Evolutionary conservation across 2,329 filamentous ascomycete species (phyloP).

Genomic region (Ophidiomyces ophidiicola): DNA sequence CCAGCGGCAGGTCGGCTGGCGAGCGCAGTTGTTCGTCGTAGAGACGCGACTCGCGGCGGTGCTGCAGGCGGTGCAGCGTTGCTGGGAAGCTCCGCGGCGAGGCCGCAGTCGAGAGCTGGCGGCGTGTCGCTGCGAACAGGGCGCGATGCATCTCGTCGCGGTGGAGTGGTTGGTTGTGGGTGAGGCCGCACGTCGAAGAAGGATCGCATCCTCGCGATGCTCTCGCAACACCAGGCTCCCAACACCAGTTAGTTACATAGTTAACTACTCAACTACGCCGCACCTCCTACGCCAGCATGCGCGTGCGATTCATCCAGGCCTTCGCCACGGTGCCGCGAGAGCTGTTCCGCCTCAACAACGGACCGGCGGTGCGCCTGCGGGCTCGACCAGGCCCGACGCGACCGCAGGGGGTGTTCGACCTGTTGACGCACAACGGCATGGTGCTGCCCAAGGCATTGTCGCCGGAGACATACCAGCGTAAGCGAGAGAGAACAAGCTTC

Average conservation of each 20-base stretch:
- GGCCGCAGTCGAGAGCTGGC: too few species aligned
- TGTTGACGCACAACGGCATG: constrained; percentile 16
- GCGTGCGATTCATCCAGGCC: constrained; percentile 12
- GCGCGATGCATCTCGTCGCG: too few species aligned
- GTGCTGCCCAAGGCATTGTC: constrained; percentile 16
- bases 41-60: not conserved
- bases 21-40: constrained; percentile 2
- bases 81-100: constrained; percentile 5
- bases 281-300: too few species aligned
- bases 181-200: too few species aligned
- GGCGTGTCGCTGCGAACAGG: too few species aligned
- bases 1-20: not conserved
- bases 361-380: constrained; percentile 14
- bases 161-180: too few species aligned
- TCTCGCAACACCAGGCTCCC: too few species aligned
- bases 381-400: constrained; percentile 10
- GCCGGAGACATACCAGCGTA: constrained; percentile 15
- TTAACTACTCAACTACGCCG: too few species aligned
- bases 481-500: constrained; percentile 7
- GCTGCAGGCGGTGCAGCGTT: constrained; percentile 5
- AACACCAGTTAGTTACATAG: too few species aligned
- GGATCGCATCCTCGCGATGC: too few species aligned
- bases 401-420: constrained; percentile 14
- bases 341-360: constrained; percentile 17
- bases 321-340: constrained; percentile 16